Base-by-base conservation (phyloP, 495 filamentous ascomycete genomes). In the Talaromyces adpressus region DNA sequence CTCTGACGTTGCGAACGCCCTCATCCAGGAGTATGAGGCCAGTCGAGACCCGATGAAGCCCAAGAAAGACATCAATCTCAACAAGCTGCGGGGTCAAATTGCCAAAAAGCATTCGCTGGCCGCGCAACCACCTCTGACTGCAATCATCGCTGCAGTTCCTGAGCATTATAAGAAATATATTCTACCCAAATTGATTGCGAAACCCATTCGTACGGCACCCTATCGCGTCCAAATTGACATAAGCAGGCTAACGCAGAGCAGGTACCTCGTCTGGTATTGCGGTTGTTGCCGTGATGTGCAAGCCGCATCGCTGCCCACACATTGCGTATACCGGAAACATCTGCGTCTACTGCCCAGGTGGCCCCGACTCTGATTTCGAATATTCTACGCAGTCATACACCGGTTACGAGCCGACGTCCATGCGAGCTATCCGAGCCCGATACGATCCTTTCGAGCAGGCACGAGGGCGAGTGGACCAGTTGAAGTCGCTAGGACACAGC, bases 101-200 rank as follows among this genome's bases (percentile, higher is more conserved):
- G 85, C 94, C 11, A 95, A 92, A 78, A 97, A 96, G 77, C 91
- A 97, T 78, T 86, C 83, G 68, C 77, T 98, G 64, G 86, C 83
- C 69, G 89, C 82, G 69, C 89, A 94, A 64, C 94, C 94, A 23
- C 92, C 94, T 32, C 81, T 98, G 62, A 97, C 92, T 25, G 93
- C 94, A 64, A 98, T 98, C 71, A 97, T 98, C 68, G 92, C 94
- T 27, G 94, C 94, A 16, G 91, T 98, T 39, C 94, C 94, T 30
- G 95, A 98, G 70, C 92, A 98, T 76, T 97, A 97, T 79, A 98
- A 98, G 81, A 98, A 97, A 81, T 97, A 98, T 71, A 96, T 98
- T 65, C 77, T 97, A 52, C 95, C 93, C 23, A 93, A 94, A 75
- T 78, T 98, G 59, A 90, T 98, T 65, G 93, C 95, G 9, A 98